Conservation (phyloP, 2,329 filamentous ascomycete species). For the Hypoxylon sp. region DNA sequence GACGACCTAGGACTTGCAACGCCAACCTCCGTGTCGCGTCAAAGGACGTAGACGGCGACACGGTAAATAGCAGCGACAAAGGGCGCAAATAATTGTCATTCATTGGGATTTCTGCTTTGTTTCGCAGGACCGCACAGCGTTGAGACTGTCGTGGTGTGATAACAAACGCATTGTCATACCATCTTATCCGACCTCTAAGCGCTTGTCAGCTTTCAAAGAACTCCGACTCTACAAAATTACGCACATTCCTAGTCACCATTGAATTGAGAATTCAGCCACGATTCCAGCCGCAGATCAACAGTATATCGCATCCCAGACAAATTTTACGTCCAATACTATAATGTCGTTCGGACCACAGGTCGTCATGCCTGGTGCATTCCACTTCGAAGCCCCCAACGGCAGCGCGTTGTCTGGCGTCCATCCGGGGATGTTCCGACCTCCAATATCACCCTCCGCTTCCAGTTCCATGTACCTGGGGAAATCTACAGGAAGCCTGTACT, state of each 20-base stretch:
- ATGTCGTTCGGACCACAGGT: conserved; percentile 53
- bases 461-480: conserved; percentile 57
- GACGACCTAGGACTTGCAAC: not conserved
- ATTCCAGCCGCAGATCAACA: not conserved
- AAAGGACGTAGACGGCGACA: conserved; percentile 6
- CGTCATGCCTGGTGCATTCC: conserved; percentile 54
- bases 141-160: conserved; percentile 1
- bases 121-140: conserved; percentile 8
- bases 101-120: conserved; percentile 1
- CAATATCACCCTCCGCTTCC: conserved; percentile 57
- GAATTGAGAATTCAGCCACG: not conserved
- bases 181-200: conserved; percentile 22
- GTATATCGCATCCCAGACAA: conserved; percentile 4
- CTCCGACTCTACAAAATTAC: conserved; percentile 15
- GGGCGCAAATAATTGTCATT: not conserved
- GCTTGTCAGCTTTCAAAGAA: conserved; percentile 20
- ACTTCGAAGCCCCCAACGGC: conserved; percentile 51
- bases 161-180: conserved; percentile 35
- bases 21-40: conserved; percentile 3
- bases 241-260: not conserved
- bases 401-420: conserved; percentile 54
- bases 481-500: conserved; percentile 58
- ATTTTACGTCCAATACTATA: not conserved
- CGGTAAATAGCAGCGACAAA: conserved; percentile 3
- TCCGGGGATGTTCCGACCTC: conserved; percentile 63